Percentiles rank a stretch among this genome's conserved stretches.
Evolutionary conservation across 1,139 yeast genomes (phyloP).

Genomic region (Blastobotrys elegans): DNA sequence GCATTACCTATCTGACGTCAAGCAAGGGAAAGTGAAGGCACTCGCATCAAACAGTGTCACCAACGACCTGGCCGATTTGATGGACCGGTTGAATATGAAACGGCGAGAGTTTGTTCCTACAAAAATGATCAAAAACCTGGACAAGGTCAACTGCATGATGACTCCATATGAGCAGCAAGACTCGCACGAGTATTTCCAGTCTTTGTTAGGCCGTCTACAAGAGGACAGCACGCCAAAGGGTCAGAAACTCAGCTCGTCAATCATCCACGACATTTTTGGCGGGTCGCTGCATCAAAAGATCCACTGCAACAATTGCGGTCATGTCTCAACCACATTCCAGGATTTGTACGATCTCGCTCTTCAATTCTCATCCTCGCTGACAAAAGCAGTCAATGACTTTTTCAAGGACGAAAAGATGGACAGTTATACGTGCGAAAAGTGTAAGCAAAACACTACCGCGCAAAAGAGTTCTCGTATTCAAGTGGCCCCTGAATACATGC

Average conservation of each 20-base stretch:
- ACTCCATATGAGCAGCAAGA: conserved; percentile 97
- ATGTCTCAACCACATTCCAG: conserved; percentile 83
- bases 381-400: conserved; percentile 69
- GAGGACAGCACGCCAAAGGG: conserved; percentile 93
- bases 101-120: conserved; percentile 46
- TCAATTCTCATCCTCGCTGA: conserved; percentile 46
- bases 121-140: conserved; percentile 63
- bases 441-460: conserved; percentile 74
- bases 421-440: conserved; percentile 77
- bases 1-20: conserved; percentile 69
- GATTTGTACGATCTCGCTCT: conserved; percentile 90
- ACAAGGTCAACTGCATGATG: conserved; percentile 93
- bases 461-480: conserved; percentile 68
- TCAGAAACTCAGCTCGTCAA: conserved; percentile 69
- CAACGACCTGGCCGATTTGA: conserved; percentile 65
- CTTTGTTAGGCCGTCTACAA: conserved; percentile 77
- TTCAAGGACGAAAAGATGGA: conserved; percentile 61
- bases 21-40: conserved; percentile 36
- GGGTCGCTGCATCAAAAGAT: conserved; percentile 83
- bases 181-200: conserved; percentile 95
- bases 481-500: conserved; percentile 80
- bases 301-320: conserved; percentile 72
- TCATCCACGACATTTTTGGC: conserved; percentile 89
- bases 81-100: conserved; percentile 50
- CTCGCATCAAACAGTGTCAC: conserved; percentile 57